A percentile compares a stretch with the other conserved stretches of the same genome.
Conservation (phyloP, 1,284 basidiomycete genomes). For the Tilletia walkeri region DNA sequence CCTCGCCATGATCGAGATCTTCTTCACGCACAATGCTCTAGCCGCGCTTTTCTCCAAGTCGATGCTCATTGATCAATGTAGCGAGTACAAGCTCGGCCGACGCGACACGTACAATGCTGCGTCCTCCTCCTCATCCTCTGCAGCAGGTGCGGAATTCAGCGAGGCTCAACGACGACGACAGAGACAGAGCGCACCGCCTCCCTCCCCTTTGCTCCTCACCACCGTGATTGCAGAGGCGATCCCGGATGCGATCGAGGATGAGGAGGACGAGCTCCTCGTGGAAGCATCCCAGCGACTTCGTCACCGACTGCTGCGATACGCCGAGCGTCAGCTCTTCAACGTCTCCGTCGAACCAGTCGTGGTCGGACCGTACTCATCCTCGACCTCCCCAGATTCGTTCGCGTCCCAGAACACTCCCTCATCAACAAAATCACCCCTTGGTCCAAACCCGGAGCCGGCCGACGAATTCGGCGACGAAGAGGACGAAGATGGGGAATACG, state of each 20-base stretch:
- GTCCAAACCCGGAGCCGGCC: too few species aligned
- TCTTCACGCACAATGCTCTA: neutral
- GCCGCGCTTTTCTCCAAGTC: conserved; percentile 11
- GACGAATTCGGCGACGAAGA: too few species aligned
- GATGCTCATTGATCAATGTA: conserved; percentile 12
- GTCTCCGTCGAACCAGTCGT: neutral
- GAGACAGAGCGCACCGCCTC: neutral
- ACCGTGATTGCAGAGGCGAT: conserved; percentile 9
- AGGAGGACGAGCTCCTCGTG: conserved; percentile 5
- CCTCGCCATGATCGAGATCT: conserved; percentile 7
- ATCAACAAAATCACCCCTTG: too few species aligned
- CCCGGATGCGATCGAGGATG: conserved; percentile 10
- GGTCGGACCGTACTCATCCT: neutral
- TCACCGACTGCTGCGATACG: neutral
- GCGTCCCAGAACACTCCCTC: too few species aligned
- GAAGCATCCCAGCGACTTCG: neutral
- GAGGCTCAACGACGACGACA: neutral
- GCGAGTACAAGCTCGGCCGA: neutral
- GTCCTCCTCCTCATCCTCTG: neutral
- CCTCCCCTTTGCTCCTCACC: neutral
- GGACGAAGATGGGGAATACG: neutral
- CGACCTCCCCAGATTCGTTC: too few species aligned
- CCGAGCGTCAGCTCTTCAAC: neutral
- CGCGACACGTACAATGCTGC: neutral
- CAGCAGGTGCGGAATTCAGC: neutral